These are phyloP conservation scores for Cadophora gregata DNA, from an alignment of 2,329 filamentous ascomycete species.

Conservation along the genomic window DNA sequence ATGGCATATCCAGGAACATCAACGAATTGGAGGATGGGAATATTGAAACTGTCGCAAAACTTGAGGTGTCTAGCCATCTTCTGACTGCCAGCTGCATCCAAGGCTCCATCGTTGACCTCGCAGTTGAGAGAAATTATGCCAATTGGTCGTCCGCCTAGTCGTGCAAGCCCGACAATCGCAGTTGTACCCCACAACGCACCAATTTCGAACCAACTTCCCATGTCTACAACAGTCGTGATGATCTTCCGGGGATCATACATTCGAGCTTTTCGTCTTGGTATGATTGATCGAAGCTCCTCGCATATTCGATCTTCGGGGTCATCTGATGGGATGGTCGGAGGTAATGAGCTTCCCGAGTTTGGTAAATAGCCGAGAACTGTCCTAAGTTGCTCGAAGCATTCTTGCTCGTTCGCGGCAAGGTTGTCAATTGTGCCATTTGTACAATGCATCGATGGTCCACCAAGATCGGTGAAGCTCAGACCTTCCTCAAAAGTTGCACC, in stretches of 20 bases:
- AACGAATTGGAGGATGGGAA: slow-evolving; percentile 67
- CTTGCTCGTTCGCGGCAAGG: slow-evolving; percentile 63
- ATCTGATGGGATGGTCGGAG: slow-evolving; percentile 53
- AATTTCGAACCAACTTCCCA: slow-evolving; percentile 66
- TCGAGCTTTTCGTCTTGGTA: slow-evolving; percentile 61
- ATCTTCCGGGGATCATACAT: slow-evolving; percentile 66
- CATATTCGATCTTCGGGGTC: slow-evolving; percentile 58
- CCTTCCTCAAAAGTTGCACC: slow-evolving; percentile 69
- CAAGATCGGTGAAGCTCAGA: slow-evolving; percentile 61
- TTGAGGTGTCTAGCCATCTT: slow-evolving; percentile 66
- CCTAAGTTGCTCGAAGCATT: slow-evolving; percentile 65
- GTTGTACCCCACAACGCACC: slow-evolving; percentile 67
- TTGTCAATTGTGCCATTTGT: slow-evolving; percentile 72
- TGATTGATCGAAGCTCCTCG: slow-evolving; percentile 57
- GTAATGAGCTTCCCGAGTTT: slow-evolving; percentile 59
- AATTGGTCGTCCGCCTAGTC: slow-evolving; percentile 61
- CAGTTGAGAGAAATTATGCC: slow-evolving; percentile 66
- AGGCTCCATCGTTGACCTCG: slow-evolving; percentile 64
- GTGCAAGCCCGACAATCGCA: slow-evolving; percentile 64
- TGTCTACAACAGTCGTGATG: slow-evolving; percentile 62
- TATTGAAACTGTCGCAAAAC: slow-evolving; percentile 69
- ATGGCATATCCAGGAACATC: slow-evolving; percentile 69
- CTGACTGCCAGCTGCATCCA: slow-evolving; percentile 65
- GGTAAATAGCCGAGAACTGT: slow-evolving; percentile 63
- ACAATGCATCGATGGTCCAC: slow-evolving; percentile 66